Evolutionary conservation across 345 rosid species (phyloP), one percentile per base, ranked within the genome.

Genomic region (Eutrema yunnanense): DNA sequence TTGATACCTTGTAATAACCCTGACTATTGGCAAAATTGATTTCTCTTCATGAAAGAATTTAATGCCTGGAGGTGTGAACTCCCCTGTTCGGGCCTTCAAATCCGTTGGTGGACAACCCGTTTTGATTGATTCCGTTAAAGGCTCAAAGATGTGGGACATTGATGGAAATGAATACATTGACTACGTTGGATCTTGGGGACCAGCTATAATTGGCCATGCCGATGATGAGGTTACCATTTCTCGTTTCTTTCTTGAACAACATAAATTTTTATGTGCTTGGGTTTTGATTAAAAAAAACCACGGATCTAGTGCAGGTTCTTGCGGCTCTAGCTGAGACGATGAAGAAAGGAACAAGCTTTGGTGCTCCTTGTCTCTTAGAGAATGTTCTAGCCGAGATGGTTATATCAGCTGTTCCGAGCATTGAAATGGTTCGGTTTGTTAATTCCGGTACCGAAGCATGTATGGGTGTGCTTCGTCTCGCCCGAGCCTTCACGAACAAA

Each of bases 281-380:
- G 0, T 8, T 19, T 19, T 13, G 33, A 30, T 30, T 30, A 34
- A 10, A 0, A 7, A 11, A 33, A 19, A 4, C 2, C 5, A 8
- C 3, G 14, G 26, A 52, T 33, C 44, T 70, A 10, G 14, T 73
- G 77, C 81, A 91, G 97, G 93, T 95, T 43, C 89, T 95, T 12
- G 92, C 86, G 7, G 97, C 98, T 50, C 60, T 95, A 77, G 84
- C 86, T 12, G 97, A 92, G 83, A 89, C 96, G 32, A 90, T 92
- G 96, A 87, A 92, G 83, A 92, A 92, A 81, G 99, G 99, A 62
- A 95, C 99, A 70, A 92, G 99, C 85, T 94, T 94, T 84, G 98
- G 98, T 26, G 98, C 97, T 71, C 97, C 98, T 52, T 94, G 98
- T 80, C 92, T 94, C 73, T 82, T 87, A 32, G 97, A 94, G 87